Percentiles rank a stretch among this genome's conserved stretches.
Conservation (phyloP, 1,139 yeast species). For the Blastobotrys malaysiensis region DNA sequence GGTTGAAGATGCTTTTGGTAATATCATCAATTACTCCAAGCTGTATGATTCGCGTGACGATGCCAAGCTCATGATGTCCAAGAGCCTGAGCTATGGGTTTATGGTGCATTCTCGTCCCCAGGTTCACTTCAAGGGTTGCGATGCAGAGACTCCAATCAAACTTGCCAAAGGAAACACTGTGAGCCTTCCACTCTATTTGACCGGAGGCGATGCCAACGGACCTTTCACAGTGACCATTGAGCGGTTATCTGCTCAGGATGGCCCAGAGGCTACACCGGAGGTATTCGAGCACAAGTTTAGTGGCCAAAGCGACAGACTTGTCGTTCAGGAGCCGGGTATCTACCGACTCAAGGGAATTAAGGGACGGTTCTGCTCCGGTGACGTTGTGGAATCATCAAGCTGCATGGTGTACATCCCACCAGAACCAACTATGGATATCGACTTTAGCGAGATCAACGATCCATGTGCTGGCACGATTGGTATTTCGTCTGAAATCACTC, state of each 20-base stretch:
- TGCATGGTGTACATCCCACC: conserved; percentile 45
- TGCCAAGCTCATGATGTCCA: conserved; percentile 19
- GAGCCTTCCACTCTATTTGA: conserved; percentile 22
- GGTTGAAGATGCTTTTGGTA: conserved; percentile 73
- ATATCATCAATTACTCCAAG: conserved; percentile 48
- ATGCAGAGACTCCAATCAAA: conserved; percentile 31
- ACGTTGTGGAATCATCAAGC: conserved; percentile 43
- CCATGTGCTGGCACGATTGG: conserved; percentile 93
- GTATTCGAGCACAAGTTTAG: conserved; percentile 14
- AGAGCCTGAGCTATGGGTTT: conserved; percentile 42
- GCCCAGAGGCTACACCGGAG: conserved; percentile 4
- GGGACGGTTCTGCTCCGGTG: conserved; percentile 63
- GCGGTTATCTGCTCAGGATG: conserved; percentile 13
- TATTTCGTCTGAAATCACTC: conserved; percentile 57
- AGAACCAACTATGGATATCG: conserved; percentile 41
- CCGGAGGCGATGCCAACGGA: conserved; percentile 26
- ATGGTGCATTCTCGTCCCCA: conserved; percentile 61
- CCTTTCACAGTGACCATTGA: conserved; percentile 31
- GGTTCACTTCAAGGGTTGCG: conserved; percentile 37
- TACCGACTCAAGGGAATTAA: conserved; percentile 50
- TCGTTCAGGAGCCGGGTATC: conserved; percentile 54
- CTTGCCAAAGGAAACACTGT: conserved; percentile 29
- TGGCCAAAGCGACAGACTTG: conserved; percentile 14
- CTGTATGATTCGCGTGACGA: conserved; percentile 30
- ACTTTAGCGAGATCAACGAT: conserved; percentile 56